Base-by-base conservation (phyloP, 2,329 filamentous ascomycete genomes). In the Fusarium heterosporum region DNA sequence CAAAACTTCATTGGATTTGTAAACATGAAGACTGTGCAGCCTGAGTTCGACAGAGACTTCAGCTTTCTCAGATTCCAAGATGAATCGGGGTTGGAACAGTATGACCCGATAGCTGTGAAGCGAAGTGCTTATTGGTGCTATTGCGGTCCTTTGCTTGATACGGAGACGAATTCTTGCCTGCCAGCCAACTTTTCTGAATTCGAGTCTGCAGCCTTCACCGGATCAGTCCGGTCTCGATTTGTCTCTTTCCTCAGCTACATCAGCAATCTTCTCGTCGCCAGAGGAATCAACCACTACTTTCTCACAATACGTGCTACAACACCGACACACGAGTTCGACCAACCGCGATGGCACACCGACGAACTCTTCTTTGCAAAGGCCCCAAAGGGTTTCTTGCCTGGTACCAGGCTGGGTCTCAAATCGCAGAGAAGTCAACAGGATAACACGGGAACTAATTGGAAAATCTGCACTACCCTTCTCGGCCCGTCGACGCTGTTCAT, bases 311-410 rank as follows among this genome's bases (percentile, higher is more conserved):
- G 82, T 43, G 82, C 82, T 47, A 81, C 80, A 0, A 78, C 72
- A 40, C 75, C 80, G 1, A 82, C 79, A 0, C 42, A 66, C 30
- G 81, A 83, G 26, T 84, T 78, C 67, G 78, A 84, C 62, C 73
- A 64, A 11, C 79, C 80, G 1, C 73, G 83, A 45, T 84, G 82
- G 83, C 83, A 85, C 59, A 81, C 80, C 0, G 83, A 85, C 61
- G 82, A 85, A 55, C 71, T 82, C 16, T 84, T 84, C 70, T 85
- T 79, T 61, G 59, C 59, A 46, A 47, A 69, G 3, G 7, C 58
- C 22, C 55, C 49, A 8, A 61, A 58, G 6, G 67, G 69, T 12
- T 55, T 56, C 25, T 56, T 71, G 2, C 66, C 59, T 8, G 67
- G 68, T 0, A 66, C 58, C 0, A 12, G 63, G 0, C 11, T 70